Evolutionary conservation across 164 flowering plant species (phyloP), one percentile per base, ranked within the genome.

Genomic region (Kingdonia uniflora): DNA sequence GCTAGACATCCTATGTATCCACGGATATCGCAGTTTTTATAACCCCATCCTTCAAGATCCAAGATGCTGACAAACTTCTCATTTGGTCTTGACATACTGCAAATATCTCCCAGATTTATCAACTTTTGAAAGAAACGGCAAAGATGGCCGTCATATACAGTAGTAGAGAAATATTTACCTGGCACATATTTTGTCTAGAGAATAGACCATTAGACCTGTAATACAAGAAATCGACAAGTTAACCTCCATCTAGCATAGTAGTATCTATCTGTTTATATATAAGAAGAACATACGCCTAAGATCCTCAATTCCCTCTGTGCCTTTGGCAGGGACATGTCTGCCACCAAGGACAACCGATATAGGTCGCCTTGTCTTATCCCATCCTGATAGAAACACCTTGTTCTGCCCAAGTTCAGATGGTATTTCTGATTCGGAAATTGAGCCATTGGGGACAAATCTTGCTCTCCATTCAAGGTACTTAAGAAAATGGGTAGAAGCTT

Each of bases 31-130:
- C 72, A 61, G 61, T 81, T 82, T 0, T 81, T 55, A 55, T 78
- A 87, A 20, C 95, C 87, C 82, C 86, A 85, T 14, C 89, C 95
- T 74, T 87, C 19, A 21, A 87, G 73, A 59, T 87, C 95, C n/a
- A 49, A 81, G 39, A 90, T 87, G 16, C 35, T 59, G 1, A 67
- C 29, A 60, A 84, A 84, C 68, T 82, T 87, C 45, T 83, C 96
- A 24, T 78, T 74, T 54, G 87, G 95, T 29, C 21, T 26, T 2
- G 82, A 79, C 59, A 76, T 72, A 59, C 95, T 89, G 81, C 35
- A 49, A n/a, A n/a, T n/a, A n/a, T n/a, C n/a, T n/a, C n/a, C n/a
- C n/a, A n/a, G 6, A 2, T 20, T 22, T 15, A 14, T 11, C n/a
- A n/a, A n/a, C n/a, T n/a, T n/a, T n/a, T n/a, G n/a, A n/a, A n/a